Evolutionary conservation across 2,329 filamentous ascomycete genomes (phyloP).

Genomic region (Fusarium haematococcum): DNA sequence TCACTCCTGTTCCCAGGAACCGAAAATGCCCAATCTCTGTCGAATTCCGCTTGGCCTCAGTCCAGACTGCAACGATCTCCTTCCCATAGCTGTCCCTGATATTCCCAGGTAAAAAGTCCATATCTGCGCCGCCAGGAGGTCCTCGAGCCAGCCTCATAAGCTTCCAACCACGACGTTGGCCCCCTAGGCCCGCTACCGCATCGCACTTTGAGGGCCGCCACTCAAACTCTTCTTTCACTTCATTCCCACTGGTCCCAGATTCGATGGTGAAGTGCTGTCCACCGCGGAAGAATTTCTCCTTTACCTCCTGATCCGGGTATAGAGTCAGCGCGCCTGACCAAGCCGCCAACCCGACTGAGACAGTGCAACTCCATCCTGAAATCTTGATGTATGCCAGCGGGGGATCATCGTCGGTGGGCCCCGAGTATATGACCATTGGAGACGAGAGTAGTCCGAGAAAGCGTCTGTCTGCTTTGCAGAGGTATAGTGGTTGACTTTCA

Average conservation of each 20-base stretch:
- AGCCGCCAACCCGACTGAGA: slow-evolving; percentile 37
- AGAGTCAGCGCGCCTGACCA: slow-evolving; percentile 22
- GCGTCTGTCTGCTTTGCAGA: slow-evolving; percentile 26
- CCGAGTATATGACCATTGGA: slow-evolving; percentile 39
- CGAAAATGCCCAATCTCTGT: slow-evolving; percentile 38
- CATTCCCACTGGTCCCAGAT: slow-evolving; percentile 25
- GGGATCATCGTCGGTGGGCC: slow-evolving; percentile 24
- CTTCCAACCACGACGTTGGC: slow-evolving; percentile 35
- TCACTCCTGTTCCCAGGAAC: slow-evolving; percentile 38
- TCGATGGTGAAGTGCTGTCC: slow-evolving; percentile 35
- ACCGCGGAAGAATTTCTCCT: slow-evolving; percentile 15
- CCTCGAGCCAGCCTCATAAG: slow-evolving; percentile 32
- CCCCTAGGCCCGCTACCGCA: slow-evolving; percentile 29
- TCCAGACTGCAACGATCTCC: slow-evolving; percentile 42
- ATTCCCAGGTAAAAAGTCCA: slow-evolving; percentile 19
- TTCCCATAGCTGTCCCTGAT: slow-evolving; percentile 32
- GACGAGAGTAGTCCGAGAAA: slow-evolving; percentile 16
- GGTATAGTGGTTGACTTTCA: slow-evolving; percentile 35
- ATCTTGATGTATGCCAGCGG: slow-evolving; percentile 36
- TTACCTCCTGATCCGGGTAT: slow-evolving; percentile 13
- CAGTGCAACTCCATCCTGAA: background rate
- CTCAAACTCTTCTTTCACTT: slow-evolving; percentile 38
- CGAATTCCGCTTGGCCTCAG: slow-evolving; percentile 15
- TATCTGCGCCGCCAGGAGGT: slow-evolving; percentile 22
- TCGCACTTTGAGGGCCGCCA: slow-evolving; percentile 37